Base-by-base conservation (phyloP, 2,329 filamentous ascomycete genomes). In the Aspergillus clavatus region DNA sequence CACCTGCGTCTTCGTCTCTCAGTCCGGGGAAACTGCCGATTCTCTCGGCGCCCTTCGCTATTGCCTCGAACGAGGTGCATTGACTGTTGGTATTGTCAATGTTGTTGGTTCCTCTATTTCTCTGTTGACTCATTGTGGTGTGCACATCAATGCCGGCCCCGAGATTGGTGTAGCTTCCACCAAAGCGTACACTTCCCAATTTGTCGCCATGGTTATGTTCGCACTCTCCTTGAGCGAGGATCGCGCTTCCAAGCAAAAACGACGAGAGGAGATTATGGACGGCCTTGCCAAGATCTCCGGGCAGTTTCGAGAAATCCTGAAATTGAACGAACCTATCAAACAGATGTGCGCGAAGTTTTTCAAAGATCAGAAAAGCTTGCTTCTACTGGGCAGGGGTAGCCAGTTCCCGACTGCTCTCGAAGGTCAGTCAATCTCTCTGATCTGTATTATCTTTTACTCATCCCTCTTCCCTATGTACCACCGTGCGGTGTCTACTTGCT, bases 161-260 rank as follows among this genome's bases (percentile, higher is more conserved):
- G 93, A 98, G 72, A 97, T 98, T 54, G 93, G 93, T 83, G 93
- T 98, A 55, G 93, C 93, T 49, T 97, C 91, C 38, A 98, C 93
- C 71, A 98, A 98, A 80, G 93, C 93, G 29, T 98, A 98, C 76
- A 98, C 93, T 11, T 97, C 93, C 38, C 93, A 98, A 70, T 98
- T 97, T 71, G 89, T 98, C 65, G 95, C 93, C 69, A 96, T 98
- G 89, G 87, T 97, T 74, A 98, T 98, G 93, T 97, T 98, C 63
- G 93, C 93, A 5, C 78, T 98, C 53, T 96, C 90, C 23, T 81
- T 98, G 47, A 93, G 88, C 63, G 93, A 98, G 75, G 93, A 98
- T 72, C 88, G 93, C 59, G 88, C 90, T 33, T 96, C 89, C 58
- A 98, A 98, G 82, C 81, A 86, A 62, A 82, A 86, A 75, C 83